phyloP scores from a whole-genome alignment of 495 filamentous ascomycete species.

The Tuber umbilicatum region DNA sequence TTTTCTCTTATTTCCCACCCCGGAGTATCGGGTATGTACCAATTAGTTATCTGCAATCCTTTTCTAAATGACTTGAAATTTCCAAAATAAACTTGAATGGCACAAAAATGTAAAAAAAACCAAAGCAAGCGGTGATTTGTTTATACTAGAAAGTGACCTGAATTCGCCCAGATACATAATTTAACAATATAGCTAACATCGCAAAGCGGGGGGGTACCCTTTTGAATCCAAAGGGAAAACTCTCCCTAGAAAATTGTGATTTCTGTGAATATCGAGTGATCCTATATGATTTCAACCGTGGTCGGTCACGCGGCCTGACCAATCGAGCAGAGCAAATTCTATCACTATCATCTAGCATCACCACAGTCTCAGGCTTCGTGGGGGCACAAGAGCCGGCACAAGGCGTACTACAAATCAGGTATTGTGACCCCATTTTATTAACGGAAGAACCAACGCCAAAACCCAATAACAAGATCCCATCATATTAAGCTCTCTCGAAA shows the following conservation, averaged over 20 bases:
- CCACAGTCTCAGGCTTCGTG: neutral
- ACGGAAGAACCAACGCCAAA: neutral
- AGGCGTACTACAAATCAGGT: neutral
- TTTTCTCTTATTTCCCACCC: neutral
- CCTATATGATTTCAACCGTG: neutral
- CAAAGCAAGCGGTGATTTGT: neutral
- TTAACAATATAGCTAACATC: neutral
- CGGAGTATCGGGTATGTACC: neutral
- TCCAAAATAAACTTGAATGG: too few relatives aligned
- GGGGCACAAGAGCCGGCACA: neutral
- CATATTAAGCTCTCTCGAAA: neutral
- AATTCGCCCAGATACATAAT: neutral
- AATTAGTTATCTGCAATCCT: neutral
- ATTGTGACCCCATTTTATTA: neutral
- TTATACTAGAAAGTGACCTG: neutral
- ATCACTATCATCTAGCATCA: neutral
- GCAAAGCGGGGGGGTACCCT: neutral
- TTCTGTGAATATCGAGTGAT: neutral
- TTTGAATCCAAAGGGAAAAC: neutral
- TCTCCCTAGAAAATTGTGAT: neutral
- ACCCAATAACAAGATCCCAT: neutral
- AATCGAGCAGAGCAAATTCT: neutral
- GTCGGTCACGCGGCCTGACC: neutral
- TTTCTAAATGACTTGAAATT: neutral
- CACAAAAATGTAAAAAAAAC: neutral